Evolutionary conservation across 805 yeast species (phyloP).

Genomic region (Monosporozyma solicola): DNA sequence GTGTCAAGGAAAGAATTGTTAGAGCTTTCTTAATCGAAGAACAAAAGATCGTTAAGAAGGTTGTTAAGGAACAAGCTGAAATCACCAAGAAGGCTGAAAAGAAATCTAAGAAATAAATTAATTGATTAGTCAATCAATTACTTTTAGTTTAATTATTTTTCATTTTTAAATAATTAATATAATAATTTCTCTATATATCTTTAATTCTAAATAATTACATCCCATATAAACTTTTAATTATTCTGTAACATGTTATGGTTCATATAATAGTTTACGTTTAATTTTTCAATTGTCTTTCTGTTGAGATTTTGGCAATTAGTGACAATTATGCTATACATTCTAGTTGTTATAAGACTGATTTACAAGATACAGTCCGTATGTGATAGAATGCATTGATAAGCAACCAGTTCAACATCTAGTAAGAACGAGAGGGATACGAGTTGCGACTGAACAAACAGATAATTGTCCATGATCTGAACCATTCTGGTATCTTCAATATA

Average conservation of each 20-base stretch:
- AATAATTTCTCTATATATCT: not conserved
- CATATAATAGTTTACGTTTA: not conserved
- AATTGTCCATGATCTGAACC: too few species aligned
- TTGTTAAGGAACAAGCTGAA: constrained; percentile 91
- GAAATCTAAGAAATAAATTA: constrained; percentile 7
- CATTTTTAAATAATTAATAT: not conserved
- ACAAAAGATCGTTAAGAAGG: constrained; percentile 99
- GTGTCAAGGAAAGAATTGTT: constrained; percentile 98
- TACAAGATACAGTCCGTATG: too few species aligned
- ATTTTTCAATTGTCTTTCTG: not conserved
- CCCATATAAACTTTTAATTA: constrained; percentile 3
- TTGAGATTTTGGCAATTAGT: too few species aligned
- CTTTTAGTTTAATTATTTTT: not conserved
- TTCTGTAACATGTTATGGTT: constrained; percentile 10
- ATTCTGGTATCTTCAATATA: too few species aligned
- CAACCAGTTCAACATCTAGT: too few species aligned
- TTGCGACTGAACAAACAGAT: too few species aligned
- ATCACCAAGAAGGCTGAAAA: constrained; percentile 58
- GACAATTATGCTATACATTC: too few species aligned
- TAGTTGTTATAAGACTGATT: too few species aligned
- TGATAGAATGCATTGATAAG: too few species aligned
- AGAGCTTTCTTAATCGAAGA: constrained; percentile 99
- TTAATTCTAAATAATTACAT: constrained; percentile 3
- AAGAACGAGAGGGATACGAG: too few species aligned
- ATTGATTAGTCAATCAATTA: not conserved